phyloP scores from a whole-genome alignment of 805 yeast genomes.

The Starmera quercuum region DNA sequence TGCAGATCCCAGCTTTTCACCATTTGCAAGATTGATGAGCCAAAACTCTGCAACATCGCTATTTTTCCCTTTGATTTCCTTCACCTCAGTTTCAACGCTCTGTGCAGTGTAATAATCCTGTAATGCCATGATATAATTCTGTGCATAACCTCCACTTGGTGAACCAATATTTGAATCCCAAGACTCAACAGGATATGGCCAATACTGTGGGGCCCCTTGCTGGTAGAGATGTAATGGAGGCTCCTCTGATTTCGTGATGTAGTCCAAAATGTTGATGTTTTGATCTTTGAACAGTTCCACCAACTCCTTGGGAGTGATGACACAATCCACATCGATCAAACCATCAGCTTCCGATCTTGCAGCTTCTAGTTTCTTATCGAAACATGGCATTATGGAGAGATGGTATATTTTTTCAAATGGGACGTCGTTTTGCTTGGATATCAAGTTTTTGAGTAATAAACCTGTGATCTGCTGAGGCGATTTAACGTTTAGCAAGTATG shows the following conservation, averaged over 20 bases:
- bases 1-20: constrained; percentile 41
- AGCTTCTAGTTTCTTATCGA: constrained; percentile 93
- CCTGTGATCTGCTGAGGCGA: constrained; percentile 96
- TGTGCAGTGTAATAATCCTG: constrained; percentile 19
- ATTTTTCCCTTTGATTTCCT: constrained; percentile 58
- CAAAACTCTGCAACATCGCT: constrained; percentile 62
- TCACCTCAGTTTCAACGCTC: constrained; percentile 19
- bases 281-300: constrained; percentile 62
- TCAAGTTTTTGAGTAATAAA: constrained; percentile 51
- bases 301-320: constrained; percentile 83
- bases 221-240: constrained; percentile 18
- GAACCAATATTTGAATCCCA: constrained; percentile 79
- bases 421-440: constrained; percentile 25
- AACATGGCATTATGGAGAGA: constrained; percentile 90
- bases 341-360: constrained; percentile 64
- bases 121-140: constrained; percentile 47
- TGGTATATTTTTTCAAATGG: constrained; percentile 50
- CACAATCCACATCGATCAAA: constrained; percentile 79
- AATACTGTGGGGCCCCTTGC: constrained; percentile 43
- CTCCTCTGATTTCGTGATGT: constrained; percentile 10
- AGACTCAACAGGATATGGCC: constrained; percentile 53
- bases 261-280: constrained; percentile 26
- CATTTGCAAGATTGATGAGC: constrained; percentile 31
- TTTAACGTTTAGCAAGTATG: constrained; percentile 63
- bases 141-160: constrained; percentile 85